Evolutionary conservation across 2,329 filamentous ascomycete genomes (phyloP), one percentile per base, ranked within the genome.

Genomic region (Knoxdaviesia proteae): DNA sequence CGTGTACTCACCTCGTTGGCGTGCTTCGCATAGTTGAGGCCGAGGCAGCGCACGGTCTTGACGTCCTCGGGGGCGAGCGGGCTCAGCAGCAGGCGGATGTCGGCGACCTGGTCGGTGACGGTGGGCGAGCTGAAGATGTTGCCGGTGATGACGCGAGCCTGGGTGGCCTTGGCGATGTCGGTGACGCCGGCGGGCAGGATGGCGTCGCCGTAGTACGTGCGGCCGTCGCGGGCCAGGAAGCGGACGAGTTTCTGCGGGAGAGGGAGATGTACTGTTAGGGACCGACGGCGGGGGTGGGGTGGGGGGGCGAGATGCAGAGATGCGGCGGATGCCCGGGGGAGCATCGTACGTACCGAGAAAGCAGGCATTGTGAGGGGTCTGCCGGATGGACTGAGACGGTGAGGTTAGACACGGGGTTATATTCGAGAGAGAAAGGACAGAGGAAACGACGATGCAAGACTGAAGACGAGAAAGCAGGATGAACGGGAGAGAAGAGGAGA

Each of bases 181-280:
- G 56, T 70, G 36, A 68, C 60, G 20, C 74, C 75, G 1, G 58
- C 42, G 4, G 77, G 74, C 20, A 84, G 67, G 44, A 84, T 72
- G 46, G 80, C 79, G 59, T 86, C 78, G 50, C 80, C 81, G 49
- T 83, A 82, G 58, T 82, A 80, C 34, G 71, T 68, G 44, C 65
- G 65, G 54, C 79, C 79, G 52, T 84, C 76, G 50, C 69, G 73
- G 51, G 78, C 74, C 6, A 83, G 68, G 60, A 84, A 86, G 42
- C 80, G 76, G 49, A 86, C 63, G 36, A 86, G 74, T 52, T 77
- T 73, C 74, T 83, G 52, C 34, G 32, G 43, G 41, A 34, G 38
- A 32, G 32, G 5, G 7, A 34, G 33, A 7, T 6, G 5, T 34
- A 35, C 11, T 35, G 11, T 6, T 34, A 38, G 7, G 7, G 8